These are phyloP conservation scores for Pyronema omphalodes DNA, from an alignment of 495 filamentous ascomycete species.

Conservation along the genomic window DNA sequence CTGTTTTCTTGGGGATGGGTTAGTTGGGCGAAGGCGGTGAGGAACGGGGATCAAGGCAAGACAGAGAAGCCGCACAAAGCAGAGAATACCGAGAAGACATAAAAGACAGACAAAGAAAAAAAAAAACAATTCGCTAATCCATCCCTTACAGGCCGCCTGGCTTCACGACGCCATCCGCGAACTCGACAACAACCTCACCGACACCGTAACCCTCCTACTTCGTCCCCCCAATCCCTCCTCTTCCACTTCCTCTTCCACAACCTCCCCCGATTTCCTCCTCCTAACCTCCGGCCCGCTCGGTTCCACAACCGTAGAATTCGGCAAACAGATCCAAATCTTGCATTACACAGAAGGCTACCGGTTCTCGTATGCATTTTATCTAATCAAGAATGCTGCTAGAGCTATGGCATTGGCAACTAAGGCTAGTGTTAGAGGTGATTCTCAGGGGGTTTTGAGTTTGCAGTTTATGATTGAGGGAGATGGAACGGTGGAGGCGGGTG, in stretches of 20 bases:
- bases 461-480: constrained; percentile 90
- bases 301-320: too few species aligned
- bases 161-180: constrained; percentile 20
- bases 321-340: too few species aligned
- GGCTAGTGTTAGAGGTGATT: constrained; percentile 75
- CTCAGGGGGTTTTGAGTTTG: constrained; percentile 73
- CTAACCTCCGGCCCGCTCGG: too few species aligned
- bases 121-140: background rate
- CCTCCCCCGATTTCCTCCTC: constrained; percentile 31
- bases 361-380: constrained; percentile 59
- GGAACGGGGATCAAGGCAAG: too few species aligned
- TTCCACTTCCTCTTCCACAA: constrained; percentile 44
- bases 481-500: constrained; percentile 49
- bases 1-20: background rate
- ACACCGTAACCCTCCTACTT: too few species aligned
- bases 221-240: too few species aligned
- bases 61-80: too few species aligned
- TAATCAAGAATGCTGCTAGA: constrained; percentile 62
- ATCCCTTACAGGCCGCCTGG: constrained; percentile 11
- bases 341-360: constrained; percentile 28
- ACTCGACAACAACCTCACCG: constrained; percentile 2
- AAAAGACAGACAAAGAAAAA: too few species aligned
- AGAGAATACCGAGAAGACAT: too few species aligned
- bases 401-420: constrained; percentile 86
- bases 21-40: background rate